Percentiles rank a stretch among this genome's conserved stretches.
Evolutionary conservation across 495 filamentous ascomycete genomes (phyloP).

Genomic region (Recurvomyces mirabilis): DNA sequence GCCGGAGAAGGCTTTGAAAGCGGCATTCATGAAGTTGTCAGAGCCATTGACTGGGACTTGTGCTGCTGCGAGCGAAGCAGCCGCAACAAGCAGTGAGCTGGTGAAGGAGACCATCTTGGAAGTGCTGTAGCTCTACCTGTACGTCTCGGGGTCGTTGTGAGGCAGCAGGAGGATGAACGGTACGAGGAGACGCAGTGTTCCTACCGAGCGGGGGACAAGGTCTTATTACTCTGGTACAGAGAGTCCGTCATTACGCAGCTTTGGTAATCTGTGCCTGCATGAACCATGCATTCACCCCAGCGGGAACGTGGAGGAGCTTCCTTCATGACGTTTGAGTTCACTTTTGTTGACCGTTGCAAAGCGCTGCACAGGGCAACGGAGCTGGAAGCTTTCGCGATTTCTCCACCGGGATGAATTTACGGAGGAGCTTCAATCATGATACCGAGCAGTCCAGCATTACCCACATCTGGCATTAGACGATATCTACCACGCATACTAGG

Average conservation of each 20-base stretch:
- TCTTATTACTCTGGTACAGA: background rate
- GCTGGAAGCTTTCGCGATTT: background rate
- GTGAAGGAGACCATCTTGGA: conserved; percentile 8
- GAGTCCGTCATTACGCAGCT: background rate
- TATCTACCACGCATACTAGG: no score
- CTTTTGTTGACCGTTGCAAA: background rate
- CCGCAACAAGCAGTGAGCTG: conserved; percentile 12
- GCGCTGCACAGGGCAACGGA: conserved; percentile 5
- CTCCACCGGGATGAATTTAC: background rate
- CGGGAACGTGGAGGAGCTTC: conserved; percentile 5
- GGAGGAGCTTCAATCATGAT: no score
- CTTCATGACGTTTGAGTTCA: background rate
- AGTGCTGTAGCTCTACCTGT: background rate
- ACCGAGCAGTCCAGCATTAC: no score
- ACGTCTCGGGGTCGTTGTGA: background rate
- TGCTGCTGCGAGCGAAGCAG: conserved; percentile 7
- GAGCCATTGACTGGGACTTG: background rate
- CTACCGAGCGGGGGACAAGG: no score
- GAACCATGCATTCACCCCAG: background rate
- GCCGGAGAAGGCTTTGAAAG: conserved; percentile 19
- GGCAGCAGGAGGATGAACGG: no score
- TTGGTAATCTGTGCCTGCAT: conserved; percentile 2
- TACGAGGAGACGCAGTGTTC: no score
- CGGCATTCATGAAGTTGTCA: background rate
- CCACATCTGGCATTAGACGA: no score